Base-by-base conservation (phyloP, 257 asterid species). In the Ligustrum vulgare region DNA sequence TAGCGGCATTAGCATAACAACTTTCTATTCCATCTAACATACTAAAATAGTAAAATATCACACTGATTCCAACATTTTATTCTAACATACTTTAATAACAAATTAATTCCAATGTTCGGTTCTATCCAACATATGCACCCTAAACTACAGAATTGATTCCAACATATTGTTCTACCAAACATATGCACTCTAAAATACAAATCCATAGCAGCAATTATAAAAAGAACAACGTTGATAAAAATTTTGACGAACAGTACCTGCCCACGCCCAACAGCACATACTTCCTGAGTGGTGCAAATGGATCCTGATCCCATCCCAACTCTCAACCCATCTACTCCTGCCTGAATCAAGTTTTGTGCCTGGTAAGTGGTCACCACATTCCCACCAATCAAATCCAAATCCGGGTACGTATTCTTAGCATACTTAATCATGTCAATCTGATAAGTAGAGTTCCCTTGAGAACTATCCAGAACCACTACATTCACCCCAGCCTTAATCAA, bases 301-400 rank as follows among this genome's bases (percentile, higher is more conserved):
- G 97, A 91, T 72, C 97, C 97, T 2, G 97, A 93, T 31, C 98
- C 98, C 98, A 94, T 94, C 33, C 97, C 98, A 76, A 94, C 97
- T 80, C 98, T 89, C 76, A 91, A 73, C 10, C 98, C 97, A 82
- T 94, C 98, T 35, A 86, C 97, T 5, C 93, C 97, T 0, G 95
- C 88, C 85, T 87, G 87, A 85, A 91, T 90, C 91, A 93, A 91
- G 86, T 90, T 91, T 72, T 89, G 90, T 0, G 97, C 97, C 70
- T 93, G 98, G 72, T 84, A 85, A 16, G 79, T 78, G 0, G 97
- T 93, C 58, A 93, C 97, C 36, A 93, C 93, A 84, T 93, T 93
- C 70, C 97, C 97, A 37, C 98, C 97, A 60, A 93, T 86, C 82
- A 91, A 66, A 83, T 93, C 97, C 81, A 91, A 70, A 10, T 90